phyloP scores from a whole-genome alignment of 768 basidiomycete genomes.

The Lyophyllum decastes region DNA sequence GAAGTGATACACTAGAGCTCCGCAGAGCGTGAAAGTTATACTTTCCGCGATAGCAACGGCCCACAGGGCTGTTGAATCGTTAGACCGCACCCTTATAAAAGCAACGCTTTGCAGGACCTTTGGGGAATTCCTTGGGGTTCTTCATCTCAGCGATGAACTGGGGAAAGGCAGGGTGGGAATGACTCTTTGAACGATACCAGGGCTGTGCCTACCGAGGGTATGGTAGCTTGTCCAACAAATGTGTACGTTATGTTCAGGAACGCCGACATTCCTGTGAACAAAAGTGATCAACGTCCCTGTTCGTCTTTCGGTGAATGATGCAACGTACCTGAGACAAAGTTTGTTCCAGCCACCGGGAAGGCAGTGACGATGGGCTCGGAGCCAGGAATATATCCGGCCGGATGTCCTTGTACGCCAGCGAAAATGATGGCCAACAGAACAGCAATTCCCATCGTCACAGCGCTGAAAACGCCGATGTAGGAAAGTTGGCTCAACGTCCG shows the following conservation, averaged over 20 bases:
- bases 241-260: slow-evolving; percentile 50
- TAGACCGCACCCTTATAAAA: not conserved
- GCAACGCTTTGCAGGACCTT: slow-evolving; percentile 25
- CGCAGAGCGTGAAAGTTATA: slow-evolving; percentile 43
- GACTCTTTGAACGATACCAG: not conserved
- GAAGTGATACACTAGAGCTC: slow-evolving; percentile 44
- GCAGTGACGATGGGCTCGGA: slow-evolving; percentile 37
- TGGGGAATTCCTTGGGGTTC: slow-evolving; percentile 47
- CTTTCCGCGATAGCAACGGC: slow-evolving; percentile 44
- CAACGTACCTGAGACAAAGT: slow-evolving; percentile 35
- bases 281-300: not conserved
- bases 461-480: slow-evolving; percentile 39
- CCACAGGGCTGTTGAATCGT: slow-evolving; percentile 34
- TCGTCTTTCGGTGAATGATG: not conserved
- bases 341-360: slow-evolving; percentile 37
- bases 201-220: slow-evolving; percentile 34
- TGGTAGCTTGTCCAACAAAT: slow-evolving; percentile 44
- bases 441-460: slow-evolving; percentile 47
- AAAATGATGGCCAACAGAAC: slow-evolving; percentile 45
- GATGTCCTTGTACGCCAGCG: slow-evolving; percentile 39
- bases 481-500: slow-evolving; percentile 45
- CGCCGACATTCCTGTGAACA: slow-evolving; percentile 38
- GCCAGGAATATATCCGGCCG: slow-evolving; percentile 38
- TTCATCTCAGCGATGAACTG: slow-evolving; percentile 50
- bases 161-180: not conserved